Conservation (phyloP, 2,329 filamentous ascomycete genomes). For the Nannizziopsis arthrosporioides region DNA sequence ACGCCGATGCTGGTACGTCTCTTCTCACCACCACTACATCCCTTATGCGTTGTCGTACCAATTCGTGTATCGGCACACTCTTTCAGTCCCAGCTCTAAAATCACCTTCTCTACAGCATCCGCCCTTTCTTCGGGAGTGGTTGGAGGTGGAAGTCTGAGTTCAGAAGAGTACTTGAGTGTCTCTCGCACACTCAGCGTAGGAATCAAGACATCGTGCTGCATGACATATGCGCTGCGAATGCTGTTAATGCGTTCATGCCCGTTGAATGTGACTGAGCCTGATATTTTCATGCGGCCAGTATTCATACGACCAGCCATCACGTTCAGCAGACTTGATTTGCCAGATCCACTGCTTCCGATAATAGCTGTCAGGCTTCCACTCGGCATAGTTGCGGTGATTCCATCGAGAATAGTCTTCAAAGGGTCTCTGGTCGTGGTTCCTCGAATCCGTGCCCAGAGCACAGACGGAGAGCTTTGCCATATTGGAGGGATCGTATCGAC, state of each 20-base stretch:
- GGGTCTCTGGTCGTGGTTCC: conserved; percentile 18
- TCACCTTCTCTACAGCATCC: conserved; percentile 61
- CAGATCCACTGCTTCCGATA: conserved; percentile 61
- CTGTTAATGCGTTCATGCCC: conserved; percentile 40
- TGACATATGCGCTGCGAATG: conserved; percentile 46
- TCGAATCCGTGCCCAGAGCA: conserved; percentile 25
- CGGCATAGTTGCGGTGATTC: conserved; percentile 52
- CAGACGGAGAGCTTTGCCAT: conserved; percentile 24
- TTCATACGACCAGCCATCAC: conserved; percentile 57
- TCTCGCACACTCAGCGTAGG: conserved; percentile 65
- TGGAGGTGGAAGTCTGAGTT: conserved; percentile 55
- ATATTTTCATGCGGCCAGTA: conserved; percentile 40
- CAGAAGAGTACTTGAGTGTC: conserved; percentile 60
- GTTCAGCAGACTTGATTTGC: conserved; percentile 62
- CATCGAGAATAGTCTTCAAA: conserved; percentile 45
- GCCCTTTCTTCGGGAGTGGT: conserved; percentile 48
- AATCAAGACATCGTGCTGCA: conserved; percentile 61
- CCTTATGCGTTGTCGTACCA: conserved; percentile 58
- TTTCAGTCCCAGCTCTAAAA: conserved; percentile 62
- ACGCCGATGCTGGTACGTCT: conserved; percentile 65
- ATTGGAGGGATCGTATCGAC: conserved; percentile 25
- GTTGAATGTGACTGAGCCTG: conserved; percentile 53
- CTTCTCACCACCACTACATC: conserved; percentile 70
- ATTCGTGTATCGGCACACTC: conserved; percentile 66
- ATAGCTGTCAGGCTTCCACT: conserved; percentile 62